Base-by-base conservation (phyloP, 495 filamentous ascomycete genomes). In the Apiosordaria backusii region DNA sequence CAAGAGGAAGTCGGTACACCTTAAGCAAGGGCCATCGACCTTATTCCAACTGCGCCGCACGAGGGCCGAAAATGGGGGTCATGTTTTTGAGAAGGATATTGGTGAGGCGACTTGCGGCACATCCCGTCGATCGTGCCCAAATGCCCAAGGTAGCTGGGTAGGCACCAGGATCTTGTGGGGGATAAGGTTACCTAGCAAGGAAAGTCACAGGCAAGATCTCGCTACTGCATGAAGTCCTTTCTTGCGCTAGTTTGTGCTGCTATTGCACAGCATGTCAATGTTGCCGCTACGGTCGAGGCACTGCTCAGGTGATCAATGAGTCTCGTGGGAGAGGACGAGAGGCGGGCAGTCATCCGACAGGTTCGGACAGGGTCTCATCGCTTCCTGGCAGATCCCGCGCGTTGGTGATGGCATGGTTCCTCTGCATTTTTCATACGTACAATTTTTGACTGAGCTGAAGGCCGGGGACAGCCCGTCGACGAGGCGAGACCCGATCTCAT, bases 341-440 rank as follows among this genome's bases (percentile, higher is more conserved):
- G 7, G 52, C 52, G n/a, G 52, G 4, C 52, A 55, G 16, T 19
- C 24, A 61, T 25, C 22, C 25, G 25, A 61, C 18, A n/a, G 9
- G 29, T 19, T 19, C 27, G 10, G 26, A 21, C 45, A 27, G 57
- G 59, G 29, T 25, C 27, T n/a, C 21, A 18, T 18, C 15, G 22
- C 19, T 15, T 10, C 13, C 13, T 16, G 55, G 55, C n/a, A 58
- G 22, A 23, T 59, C 57, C 21, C 24, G 21, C 23, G 5, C 0
- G 19, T 57, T 60, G 57, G 16, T 1, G 57, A 4, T 59, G 23
- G 24, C 22, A 24, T 59, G 19, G 57, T 25, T 1, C 16, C 0
- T 6, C 16, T 29, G 26, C 26, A 29, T 60, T 60, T 59, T 24
- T 60, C 26, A 24, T 60, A 60, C 57, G 57, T 60, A 60, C 57